Base-by-base conservation (phyloP, 768 basidiomycete genomes). In the Mycena vitilis region DNA sequence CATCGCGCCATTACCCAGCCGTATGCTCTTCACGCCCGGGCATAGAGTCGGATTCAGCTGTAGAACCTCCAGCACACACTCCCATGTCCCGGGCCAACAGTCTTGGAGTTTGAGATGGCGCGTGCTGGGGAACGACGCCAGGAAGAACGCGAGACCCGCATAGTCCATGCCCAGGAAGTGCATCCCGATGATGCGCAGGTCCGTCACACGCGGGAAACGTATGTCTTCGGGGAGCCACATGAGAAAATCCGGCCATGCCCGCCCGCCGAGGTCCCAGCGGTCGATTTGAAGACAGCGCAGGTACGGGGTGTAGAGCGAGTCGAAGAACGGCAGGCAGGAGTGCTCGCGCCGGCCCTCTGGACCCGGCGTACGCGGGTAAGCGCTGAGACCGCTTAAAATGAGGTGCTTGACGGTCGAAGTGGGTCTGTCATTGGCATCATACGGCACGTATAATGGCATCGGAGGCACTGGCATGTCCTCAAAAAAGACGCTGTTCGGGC, bases 181-280 rank as follows among this genome's bases (percentile, higher is more conserved):
- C 68, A 69, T 69, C 15, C 68, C 63, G 0, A 7, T 30, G 23
- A 69, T 60, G 38, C 63, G 62, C 25, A 69, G 40, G n/a, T 69
- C 58, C 4, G 36, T 6, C 5, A 69, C 52, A 13, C 9, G 5
- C 20, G 63, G 62, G 45, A 40, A 69, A 40, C 58, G 63, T 18
- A 49, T 7, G 9, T 60, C 38, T 23, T 23, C 57, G 15, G 44
- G 62, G n/a, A 69, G 51, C 58, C 61, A 63, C 5, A 2, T 11
- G 30, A 68, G 61, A 18, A 68, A 68, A 45, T 68, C 67, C 15
- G 3, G n/a, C 67, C 67, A 69, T 2, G 20, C 52, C 22, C 68
- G 68, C 20, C 63, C 22, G 1, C 2, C 2, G 44, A 51, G 58
- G 40, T 64, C 58, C 63, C 62, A 65, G n/a, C 40, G 45, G 44